phyloP scores from a whole-genome alignment of 768 basidiomycete species.

The Lyophyllum shimeji region DNA sequence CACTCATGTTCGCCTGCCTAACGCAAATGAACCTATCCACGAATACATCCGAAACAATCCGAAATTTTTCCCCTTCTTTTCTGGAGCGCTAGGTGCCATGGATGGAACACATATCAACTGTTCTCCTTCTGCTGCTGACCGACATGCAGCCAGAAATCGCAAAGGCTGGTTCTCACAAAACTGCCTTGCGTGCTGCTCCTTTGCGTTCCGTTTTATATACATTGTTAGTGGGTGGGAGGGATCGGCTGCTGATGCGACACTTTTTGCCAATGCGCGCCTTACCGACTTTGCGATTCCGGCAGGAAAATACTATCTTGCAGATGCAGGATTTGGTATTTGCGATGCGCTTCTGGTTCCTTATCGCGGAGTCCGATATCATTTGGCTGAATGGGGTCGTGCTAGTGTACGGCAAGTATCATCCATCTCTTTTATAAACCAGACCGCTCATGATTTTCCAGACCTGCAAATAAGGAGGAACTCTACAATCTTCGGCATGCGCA shows the following conservation, averaged over 20 bases:
- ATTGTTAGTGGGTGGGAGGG: not conserved
- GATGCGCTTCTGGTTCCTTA: conserved; percentile 32
- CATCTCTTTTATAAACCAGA: not conserved
- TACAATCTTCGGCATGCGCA: conserved; percentile 26
- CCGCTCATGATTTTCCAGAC: conserved; percentile 12
- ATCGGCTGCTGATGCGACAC: not conserved
- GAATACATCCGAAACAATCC: conserved; percentile 15
- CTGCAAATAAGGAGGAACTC: conserved; percentile 20
- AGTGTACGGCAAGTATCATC: not conserved
- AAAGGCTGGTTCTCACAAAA: conserved; percentile 27
- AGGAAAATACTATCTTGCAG: conserved; percentile 31
- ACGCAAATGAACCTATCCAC: conserved; percentile 1
- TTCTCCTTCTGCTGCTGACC: conserved; percentile 5
- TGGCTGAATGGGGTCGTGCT: conserved; percentile 14
- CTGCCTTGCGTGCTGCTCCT: conserved; percentile 25
- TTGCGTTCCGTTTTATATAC: conserved; percentile 22
- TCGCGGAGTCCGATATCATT: conserved; percentile 33
- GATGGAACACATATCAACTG: conserved; percentile 19
- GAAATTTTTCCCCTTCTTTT: conserved; percentile 27
- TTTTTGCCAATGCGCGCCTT: conserved; percentile 21
- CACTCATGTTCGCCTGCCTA: conserved; percentile 12
- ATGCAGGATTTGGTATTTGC: conserved; percentile 2
- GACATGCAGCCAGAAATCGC: conserved; percentile 3
- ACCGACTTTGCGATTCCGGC: conserved; percentile 25
- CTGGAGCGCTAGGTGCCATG: conserved; percentile 22